phyloP scores from a whole-genome alignment of 2,329 filamentous ascomycete species.

The Phoma herbarum region DNA sequence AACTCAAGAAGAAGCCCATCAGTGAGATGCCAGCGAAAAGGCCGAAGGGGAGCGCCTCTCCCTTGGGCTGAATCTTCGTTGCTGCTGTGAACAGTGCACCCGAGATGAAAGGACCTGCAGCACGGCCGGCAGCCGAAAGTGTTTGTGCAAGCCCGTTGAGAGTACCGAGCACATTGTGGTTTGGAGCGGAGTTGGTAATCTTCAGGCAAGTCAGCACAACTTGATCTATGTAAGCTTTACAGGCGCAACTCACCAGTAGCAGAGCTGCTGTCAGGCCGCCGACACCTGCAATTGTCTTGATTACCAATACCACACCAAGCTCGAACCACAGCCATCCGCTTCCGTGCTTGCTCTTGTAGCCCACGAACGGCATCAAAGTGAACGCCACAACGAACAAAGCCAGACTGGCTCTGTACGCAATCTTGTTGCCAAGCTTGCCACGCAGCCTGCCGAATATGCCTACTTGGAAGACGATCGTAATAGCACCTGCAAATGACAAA shows the following conservation, averaged over 20 bases:
- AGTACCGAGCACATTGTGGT: conserved; percentile 83
- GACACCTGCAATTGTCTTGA: conserved; percentile 91
- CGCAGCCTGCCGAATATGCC: conserved; percentile 83
- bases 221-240: background rate
- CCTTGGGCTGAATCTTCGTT: conserved; percentile 76
- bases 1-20: conserved; percentile 79
- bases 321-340: conserved; percentile 80
- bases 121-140: conserved; percentile 87
- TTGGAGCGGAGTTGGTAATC: conserved; percentile 94
- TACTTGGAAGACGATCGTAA: conserved; percentile 90
- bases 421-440: conserved; percentile 81
- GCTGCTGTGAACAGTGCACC: conserved; percentile 86
- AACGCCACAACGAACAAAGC: conserved; percentile 84
- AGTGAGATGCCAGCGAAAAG: conserved; percentile 86
- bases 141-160: conserved; percentile 95
- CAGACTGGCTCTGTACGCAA: conserved; percentile 80
- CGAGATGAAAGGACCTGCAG: conserved; percentile 86
- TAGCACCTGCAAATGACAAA: conserved; percentile 81
- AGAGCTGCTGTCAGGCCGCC: conserved; percentile 90
- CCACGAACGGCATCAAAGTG: conserved; percentile 87
- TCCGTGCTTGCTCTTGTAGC: conserved; percentile 70
- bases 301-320: conserved; percentile 78
- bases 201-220: conserved; percentile 49
- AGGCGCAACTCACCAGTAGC: conserved; percentile 70
- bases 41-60: conserved; percentile 85